phyloP scores from a whole-genome alignment of 1,284 basidiomycete genomes.

The Schizophyllum amplum region DNA sequence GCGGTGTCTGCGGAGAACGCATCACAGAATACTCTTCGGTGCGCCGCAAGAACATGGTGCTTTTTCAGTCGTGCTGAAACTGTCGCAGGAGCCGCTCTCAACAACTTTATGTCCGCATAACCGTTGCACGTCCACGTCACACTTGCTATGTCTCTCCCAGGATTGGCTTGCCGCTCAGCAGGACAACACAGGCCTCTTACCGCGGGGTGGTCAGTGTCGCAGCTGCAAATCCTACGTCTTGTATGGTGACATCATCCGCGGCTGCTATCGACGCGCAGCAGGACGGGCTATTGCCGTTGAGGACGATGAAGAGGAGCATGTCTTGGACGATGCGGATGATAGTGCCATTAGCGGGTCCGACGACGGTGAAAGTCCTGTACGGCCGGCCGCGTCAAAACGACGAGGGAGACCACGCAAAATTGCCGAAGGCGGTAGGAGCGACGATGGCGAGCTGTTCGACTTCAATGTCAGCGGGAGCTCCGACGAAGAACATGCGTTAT shows the following conservation, averaged over 20 bases:
- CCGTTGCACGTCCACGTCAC: conserved; percentile 47
- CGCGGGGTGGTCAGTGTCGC: conserved; percentile 53
- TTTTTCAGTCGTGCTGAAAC: conserved; percentile 1
- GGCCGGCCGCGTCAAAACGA: background rate
- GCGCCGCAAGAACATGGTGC: conserved; percentile 16
- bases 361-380: background rate
- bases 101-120: conserved; percentile 39
- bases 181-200: conserved; percentile 38
- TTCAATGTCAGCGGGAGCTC: conserved; percentile 12
- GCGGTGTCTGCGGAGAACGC: conserved; percentile 43
- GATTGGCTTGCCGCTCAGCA: conserved; percentile 38
- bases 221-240: conserved; percentile 45
- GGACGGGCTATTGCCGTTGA: conserved; percentile 23
- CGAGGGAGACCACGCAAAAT: background rate
- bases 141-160: conserved; percentile 62
- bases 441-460: conserved; percentile 25
- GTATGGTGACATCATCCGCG: conserved; percentile 71
- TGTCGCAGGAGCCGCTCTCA: conserved; percentile 45
- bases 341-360: conserved; percentile 1
- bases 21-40: conserved; percentile 39
- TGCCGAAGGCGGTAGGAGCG: conserved; percentile 4
- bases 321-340: conserved; percentile 15
- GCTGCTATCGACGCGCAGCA: conserved; percentile 52
- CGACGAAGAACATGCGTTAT: background rate
- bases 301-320: conserved; percentile 21